A percentile compares a stretch with the other conserved stretches of the same genome.
These are phyloP conservation scores for button mushroom (Agaricus bisporus) DNA, from an alignment of 768 basidiomycete species.

Conservation along the genomic window DNA sequence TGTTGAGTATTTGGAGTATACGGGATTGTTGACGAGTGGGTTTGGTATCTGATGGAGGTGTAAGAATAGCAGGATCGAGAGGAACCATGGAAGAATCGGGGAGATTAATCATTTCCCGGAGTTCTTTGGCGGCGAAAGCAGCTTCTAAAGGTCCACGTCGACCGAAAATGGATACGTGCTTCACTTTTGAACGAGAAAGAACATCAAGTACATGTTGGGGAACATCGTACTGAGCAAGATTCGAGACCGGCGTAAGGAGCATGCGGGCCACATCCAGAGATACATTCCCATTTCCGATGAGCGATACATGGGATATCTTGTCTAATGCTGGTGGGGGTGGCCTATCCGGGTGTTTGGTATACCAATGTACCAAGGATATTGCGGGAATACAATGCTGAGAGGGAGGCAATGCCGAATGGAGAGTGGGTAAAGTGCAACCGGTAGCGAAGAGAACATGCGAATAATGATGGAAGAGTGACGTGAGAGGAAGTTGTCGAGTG, in stretches of 20 bases:
- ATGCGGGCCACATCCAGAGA: slow-evolving; percentile 90
- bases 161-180: slow-evolving; percentile 78
- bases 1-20: slow-evolving; percentile 55
- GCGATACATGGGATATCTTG: slow-evolving; percentile 60
- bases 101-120: slow-evolving; percentile 74
- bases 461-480: slow-evolving; percentile 63
- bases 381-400: slow-evolving; percentile 58
- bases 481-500: slow-evolving; percentile 51
- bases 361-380: slow-evolving; percentile 89
- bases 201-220: slow-evolving; percentile 68
- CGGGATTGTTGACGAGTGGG: slow-evolving; percentile 62
- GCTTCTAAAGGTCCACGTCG: slow-evolving; percentile 86
- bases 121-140: slow-evolving; percentile 88
- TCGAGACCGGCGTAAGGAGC: slow-evolving; percentile 63
- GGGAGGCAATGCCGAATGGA: slow-evolving; percentile 50
- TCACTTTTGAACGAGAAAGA: slow-evolving; percentile 54
- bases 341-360: slow-evolving; percentile 83
- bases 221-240: slow-evolving; percentile 69
- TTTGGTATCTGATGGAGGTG: slow-evolving; percentile 20
- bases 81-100: slow-evolving; percentile 65
- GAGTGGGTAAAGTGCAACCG: slow-evolving; percentile 66
- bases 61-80: slow-evolving; percentile 40
- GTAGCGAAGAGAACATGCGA: slow-evolving; percentile 84
- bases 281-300: slow-evolving; percentile 95
- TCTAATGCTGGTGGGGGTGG: slow-evolving; percentile 60